phyloP scores from a whole-genome alignment of 306 rosid genomes.

The Gleditsia sinensis region DNA sequence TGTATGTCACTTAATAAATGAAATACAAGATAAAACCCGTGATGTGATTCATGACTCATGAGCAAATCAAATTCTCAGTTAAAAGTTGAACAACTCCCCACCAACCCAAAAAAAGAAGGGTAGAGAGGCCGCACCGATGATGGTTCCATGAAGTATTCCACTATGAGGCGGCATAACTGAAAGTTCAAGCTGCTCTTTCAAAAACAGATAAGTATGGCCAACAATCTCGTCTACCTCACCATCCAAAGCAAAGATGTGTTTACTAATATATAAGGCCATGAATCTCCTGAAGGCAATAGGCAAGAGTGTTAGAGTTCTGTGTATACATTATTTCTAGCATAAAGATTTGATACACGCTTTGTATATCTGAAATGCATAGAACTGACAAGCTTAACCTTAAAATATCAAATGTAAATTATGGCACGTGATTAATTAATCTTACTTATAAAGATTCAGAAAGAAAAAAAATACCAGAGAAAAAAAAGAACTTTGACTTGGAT shows the following conservation, averaged over 20 bases:
- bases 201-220: constrained; percentile 68
- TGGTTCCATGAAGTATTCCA: constrained; percentile 81
- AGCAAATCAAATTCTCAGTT: not conserved
- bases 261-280: constrained; percentile 58
- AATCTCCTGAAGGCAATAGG: constrained; percentile 58
- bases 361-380: not conserved
- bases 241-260: constrained; percentile 53
- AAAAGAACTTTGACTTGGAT: not conserved
- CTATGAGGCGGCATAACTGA: constrained; percentile 60
- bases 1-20: not conserved
- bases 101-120: not conserved
- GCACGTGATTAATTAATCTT: too few relatives aligned
- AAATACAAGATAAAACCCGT: not conserved
- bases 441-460: not conserved
- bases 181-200: constrained; percentile 77
- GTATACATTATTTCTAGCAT: not conserved
- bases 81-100: not conserved
- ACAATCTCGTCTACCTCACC: constrained; percentile 64
- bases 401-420: not conserved
- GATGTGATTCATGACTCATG: not conserved
- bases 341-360: not conserved
- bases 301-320: constrained; percentile 8
- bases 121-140: constrained; percentile 54
- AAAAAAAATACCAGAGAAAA: not conserved
- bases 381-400: not conserved